A percentile compares a stretch with the other conserved stretches of the same genome.
phyloP scores from a whole-genome alignment of 768 basidiomycete genomes.

The Phylloporus sp. region DNA sequence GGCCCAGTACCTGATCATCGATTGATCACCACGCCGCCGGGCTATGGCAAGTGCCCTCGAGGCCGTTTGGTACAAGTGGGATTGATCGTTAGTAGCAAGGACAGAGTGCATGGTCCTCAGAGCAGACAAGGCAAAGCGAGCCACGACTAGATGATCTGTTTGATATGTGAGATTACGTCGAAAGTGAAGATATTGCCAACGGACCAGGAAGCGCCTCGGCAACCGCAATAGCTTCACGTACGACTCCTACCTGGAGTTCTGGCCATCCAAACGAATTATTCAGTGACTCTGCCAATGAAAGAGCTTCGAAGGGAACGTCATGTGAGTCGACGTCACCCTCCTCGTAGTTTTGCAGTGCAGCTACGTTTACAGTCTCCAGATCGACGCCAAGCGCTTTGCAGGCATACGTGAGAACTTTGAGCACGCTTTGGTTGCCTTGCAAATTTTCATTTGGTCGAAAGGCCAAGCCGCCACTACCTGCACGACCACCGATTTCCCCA shows the following conservation, averaged over 20 bases:
- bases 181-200: slow-evolving; percentile 18
- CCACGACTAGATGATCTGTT: slow-evolving; percentile 77
- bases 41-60: slow-evolving; percentile 69
- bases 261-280: slow-evolving; percentile 83
- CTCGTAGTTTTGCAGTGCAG: slow-evolving; percentile 27
- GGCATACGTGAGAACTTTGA: slow-evolving; percentile 66
- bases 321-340: slow-evolving; percentile 15
- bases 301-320: slow-evolving; percentile 32
- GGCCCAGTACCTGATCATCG: slow-evolving; percentile 82
- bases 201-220: slow-evolving; percentile 87
- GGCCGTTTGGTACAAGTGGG: slow-evolving; percentile 68
- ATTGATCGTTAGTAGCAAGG: slow-evolving; percentile 73
- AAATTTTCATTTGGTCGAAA: slow-evolving; percentile 67
- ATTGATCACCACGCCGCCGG: slow-evolving; percentile 68
- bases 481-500: slow-evolving; percentile 19
- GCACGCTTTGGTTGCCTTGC: slow-evolving; percentile 79
- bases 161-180: slow-evolving; percentile 3
- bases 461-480: slow-evolving; percentile 53
- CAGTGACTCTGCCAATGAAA: slow-evolving; percentile 33
- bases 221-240: slow-evolving; percentile 87
- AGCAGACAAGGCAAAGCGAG: slow-evolving; percentile 86
- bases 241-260: slow-evolving; percentile 88
- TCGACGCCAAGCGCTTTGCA: slow-evolving; percentile 80
- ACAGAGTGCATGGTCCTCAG: slow-evolving; percentile 67
- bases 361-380: slow-evolving; percentile 62